Evolutionary conservation across 2,329 filamentous ascomycete genomes (phyloP).

Genomic region (Venturia effusa): DNA sequence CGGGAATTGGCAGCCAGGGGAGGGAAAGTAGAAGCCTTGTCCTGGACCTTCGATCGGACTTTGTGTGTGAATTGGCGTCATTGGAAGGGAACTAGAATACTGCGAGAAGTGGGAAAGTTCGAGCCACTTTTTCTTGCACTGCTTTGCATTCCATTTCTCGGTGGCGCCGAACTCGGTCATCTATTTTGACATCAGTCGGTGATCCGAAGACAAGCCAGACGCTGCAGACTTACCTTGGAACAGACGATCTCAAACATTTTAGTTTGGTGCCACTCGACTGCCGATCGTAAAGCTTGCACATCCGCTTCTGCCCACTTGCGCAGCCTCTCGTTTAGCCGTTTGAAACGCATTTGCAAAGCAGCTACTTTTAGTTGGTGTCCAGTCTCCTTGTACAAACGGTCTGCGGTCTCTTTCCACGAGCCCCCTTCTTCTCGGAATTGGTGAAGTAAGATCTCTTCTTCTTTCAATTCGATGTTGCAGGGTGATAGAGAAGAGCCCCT

Average conservation of each 20-base stretch:
- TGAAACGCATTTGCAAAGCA: slow-evolving; percentile 44
- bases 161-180: slow-evolving; percentile 40
- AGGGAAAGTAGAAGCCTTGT: slow-evolving; percentile 1
- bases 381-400: slow-evolving; percentile 37
- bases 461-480: slow-evolving; percentile 28
- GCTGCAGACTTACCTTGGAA: slow-evolving; percentile 33
- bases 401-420: slow-evolving; percentile 44
- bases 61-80: neutral
- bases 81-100: neutral
- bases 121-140: slow-evolving; percentile 41
- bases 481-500: neutral
- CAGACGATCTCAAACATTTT: slow-evolving; percentile 44
- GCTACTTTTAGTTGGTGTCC: slow-evolving; percentile 40
- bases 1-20: neutral
- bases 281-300: slow-evolving; percentile 36
- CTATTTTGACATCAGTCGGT: slow-evolving; percentile 19
- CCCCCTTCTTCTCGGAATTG: slow-evolving; percentile 42
- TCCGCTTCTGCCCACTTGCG: slow-evolving; percentile 42
- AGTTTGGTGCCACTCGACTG: slow-evolving; percentile 42
- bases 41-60: neutral
- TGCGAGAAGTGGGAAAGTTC: slow-evolving; percentile 19
- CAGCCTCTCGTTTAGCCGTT: slow-evolving; percentile 39
- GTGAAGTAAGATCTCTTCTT: slow-evolving; percentile 40
- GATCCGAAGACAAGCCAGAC: no score
- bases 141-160: slow-evolving; percentile 40